Conservation (phyloP, 2,329 filamentous ascomycete species). For the Ascochyta lentis region DNA sequence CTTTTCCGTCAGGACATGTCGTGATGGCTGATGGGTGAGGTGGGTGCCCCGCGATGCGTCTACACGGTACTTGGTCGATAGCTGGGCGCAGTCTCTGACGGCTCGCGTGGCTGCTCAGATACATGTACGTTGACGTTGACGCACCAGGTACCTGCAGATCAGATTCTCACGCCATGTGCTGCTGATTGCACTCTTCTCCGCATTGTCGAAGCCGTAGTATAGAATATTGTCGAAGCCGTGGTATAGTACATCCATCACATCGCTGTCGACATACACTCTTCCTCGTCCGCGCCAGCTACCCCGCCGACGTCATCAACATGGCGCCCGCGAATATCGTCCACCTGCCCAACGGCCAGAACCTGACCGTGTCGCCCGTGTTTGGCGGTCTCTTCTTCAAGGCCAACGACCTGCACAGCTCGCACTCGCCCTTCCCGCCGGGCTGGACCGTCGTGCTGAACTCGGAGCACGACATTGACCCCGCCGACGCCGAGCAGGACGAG, state of each 20-base stretch:
- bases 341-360: slow-evolving; percentile 85
- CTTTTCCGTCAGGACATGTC: neutral
- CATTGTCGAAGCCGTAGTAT: neutral
- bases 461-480: slow-evolving; percentile 54
- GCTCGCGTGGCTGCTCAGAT: slow-evolving; percentile 21
- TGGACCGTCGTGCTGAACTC: slow-evolving; percentile 91
- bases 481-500: slow-evolving; percentile 43
- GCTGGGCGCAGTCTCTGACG: slow-evolving; percentile 25
- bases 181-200: slow-evolving; percentile 18
- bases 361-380: slow-evolving; percentile 84
- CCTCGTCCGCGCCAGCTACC: slow-evolving; percentile 25
- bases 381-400: slow-evolving; percentile 91
- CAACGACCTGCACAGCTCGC: slow-evolving; percentile 72
- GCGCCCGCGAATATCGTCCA: slow-evolving; percentile 61
- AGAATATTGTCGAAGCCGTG: too few relatives aligned
- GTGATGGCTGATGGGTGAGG: neutral
- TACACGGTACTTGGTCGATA: neutral
- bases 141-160: slow-evolving; percentile 9
- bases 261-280: neutral
- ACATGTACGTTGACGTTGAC: neutral
- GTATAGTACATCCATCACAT: neutral
- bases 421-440: slow-evolving; percentile 77
- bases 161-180: slow-evolving; percentile 28
- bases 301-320: slow-evolving; percentile 47
- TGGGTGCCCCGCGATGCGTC: slow-evolving; percentile 15